Conservation (phyloP, 2,329 filamentous ascomycete genomes). For the Trichophyton benhamiae region DNA sequence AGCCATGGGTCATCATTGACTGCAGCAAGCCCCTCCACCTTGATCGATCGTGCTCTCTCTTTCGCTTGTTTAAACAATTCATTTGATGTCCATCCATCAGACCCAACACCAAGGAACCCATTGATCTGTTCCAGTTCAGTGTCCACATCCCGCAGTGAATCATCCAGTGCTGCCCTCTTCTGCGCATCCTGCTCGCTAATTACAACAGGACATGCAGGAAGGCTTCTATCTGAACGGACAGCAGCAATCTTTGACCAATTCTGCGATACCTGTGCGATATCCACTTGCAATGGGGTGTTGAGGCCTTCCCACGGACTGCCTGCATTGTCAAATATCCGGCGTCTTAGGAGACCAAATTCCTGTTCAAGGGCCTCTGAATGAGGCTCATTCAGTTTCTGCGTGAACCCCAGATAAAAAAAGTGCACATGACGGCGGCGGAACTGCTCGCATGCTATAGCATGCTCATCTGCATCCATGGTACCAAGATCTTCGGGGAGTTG, state of each 20-base stretch:
- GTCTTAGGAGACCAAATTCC: neutral
- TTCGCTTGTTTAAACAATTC: conserved; percentile 4
- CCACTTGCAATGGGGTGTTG: neutral
- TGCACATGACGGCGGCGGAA: neutral
- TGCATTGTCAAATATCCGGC: neutral
- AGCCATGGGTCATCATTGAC: no score
- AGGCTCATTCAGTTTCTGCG: neutral
- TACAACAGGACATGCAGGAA: conserved; percentile 1
- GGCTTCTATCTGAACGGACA: neutral
- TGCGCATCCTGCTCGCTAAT: neutral
- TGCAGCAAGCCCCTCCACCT: no score
- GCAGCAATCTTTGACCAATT: neutral
- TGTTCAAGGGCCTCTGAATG: neutral
- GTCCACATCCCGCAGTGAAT: neutral
- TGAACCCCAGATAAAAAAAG: neutral
- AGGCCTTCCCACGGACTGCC: neutral
- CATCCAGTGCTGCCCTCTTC: neutral
- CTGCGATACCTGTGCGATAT: neutral
- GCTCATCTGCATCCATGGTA: neutral
- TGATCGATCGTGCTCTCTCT: neutral
- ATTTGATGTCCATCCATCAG: conserved; percentile 9
- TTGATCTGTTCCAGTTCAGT: neutral
- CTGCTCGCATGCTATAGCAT: neutral
- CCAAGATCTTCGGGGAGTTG: neutral
- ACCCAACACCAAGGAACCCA: neutral